These are phyloP conservation scores for Oryza brachyantha DNA, from an alignment of 176 grass and related monocot species.

Conservation along the genomic window DNA sequence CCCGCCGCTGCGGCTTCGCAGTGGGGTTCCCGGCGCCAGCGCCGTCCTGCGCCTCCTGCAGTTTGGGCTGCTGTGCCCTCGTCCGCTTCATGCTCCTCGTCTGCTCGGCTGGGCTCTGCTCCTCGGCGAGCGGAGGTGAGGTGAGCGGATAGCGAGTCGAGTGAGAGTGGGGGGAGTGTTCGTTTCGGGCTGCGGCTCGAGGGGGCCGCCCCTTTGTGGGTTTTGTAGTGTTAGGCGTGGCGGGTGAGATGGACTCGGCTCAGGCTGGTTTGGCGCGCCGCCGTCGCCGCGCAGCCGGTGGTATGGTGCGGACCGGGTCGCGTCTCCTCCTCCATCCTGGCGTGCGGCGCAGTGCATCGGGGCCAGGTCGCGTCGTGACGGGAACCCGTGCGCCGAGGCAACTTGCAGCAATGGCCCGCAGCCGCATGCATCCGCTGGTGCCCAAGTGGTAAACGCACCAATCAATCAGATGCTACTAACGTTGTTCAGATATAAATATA, in stretches of 20 bases:
- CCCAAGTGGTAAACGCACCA: background rate
- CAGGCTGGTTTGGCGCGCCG: background rate
- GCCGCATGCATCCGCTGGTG: background rate
- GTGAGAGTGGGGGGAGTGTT: background rate
- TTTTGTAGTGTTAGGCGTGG: slow-evolving; percentile 16
- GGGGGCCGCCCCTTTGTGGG: background rate
- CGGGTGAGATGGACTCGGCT: background rate
- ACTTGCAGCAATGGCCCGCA: background rate
- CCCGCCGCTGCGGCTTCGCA: slow-evolving; percentile 39
- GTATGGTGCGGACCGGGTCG: background rate
- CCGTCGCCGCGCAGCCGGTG: background rate
- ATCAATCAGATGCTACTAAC: background rate
- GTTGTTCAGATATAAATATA: background rate
- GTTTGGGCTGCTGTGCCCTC: slow-evolving; percentile 36
- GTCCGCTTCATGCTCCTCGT: slow-evolving; percentile 49
- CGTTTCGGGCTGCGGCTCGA: too few relatives aligned
- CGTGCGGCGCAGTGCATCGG: background rate
- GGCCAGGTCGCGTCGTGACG: background rate
- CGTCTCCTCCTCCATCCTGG: background rate
- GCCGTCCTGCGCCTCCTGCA: slow-evolving; percentile 18
- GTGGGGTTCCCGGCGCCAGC: background rate
- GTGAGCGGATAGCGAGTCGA: too few relatives aligned
- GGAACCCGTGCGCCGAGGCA: background rate
- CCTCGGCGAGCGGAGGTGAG: background rate
- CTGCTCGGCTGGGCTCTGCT: too few relatives aligned